phyloP scores from a whole-genome alignment of 2,329 filamentous ascomycete genomes.

The Pseudogymnoascus sp. region DNA sequence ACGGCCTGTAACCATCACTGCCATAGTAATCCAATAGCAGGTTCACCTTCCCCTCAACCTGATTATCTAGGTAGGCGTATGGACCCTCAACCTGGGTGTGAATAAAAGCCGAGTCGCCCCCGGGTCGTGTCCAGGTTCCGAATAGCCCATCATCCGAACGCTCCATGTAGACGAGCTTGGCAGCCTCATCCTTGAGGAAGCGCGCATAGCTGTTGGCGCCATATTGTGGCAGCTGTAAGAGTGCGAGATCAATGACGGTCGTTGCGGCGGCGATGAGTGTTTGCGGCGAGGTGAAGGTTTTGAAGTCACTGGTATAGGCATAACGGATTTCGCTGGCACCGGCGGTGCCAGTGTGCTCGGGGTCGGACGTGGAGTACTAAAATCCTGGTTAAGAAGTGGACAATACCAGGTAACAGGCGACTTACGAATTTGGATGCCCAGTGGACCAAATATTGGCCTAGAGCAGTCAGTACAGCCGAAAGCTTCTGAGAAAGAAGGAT shows the following conservation, averaged over 20 bases:
- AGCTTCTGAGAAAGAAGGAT: background rate
- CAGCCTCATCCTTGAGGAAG: constrained; percentile 48
- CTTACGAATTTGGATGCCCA: constrained; percentile 41
- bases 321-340: constrained; percentile 41
- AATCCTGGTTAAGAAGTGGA: background rate
- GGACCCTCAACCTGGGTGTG: constrained; percentile 37
- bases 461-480: constrained; percentile 9
- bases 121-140: constrained; percentile 43
- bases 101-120: constrained; percentile 36
- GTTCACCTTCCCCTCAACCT: constrained; percentile 32
- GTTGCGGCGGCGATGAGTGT: constrained; percentile 42
- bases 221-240: constrained; percentile 33
- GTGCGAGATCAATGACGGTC: constrained; percentile 48
- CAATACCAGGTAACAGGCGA: background rate
- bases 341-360: constrained; percentile 39
- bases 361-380: constrained; percentile 40
- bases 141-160: constrained; percentile 40
- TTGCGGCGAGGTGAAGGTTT: constrained; percentile 40
- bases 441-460: constrained; percentile 37
- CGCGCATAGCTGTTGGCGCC: constrained; percentile 38
- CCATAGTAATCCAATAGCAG: constrained; percentile 43
- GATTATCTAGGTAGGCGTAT: constrained; percentile 37
- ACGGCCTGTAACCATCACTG: constrained; percentile 41
- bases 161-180: constrained; percentile 44
- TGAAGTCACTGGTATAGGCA: constrained; percentile 47